phyloP scores from a whole-genome alignment of 2,329 filamentous ascomycete genomes.

The Apiospora arundinis region DNA sequence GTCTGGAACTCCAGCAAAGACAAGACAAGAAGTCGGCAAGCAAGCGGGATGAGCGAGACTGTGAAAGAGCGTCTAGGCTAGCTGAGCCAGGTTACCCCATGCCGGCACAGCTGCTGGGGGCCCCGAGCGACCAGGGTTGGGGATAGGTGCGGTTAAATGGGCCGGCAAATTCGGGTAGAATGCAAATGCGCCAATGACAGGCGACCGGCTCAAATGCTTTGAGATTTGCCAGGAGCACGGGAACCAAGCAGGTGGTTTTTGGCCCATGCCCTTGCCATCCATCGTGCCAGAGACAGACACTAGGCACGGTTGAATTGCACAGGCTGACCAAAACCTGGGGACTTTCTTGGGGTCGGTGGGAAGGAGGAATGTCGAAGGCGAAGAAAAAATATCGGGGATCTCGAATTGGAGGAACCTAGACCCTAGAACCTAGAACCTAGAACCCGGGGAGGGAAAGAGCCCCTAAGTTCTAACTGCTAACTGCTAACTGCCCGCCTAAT shows the following conservation, averaged over 20 bases:
- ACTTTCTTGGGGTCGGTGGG: neutral
- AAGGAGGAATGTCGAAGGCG: neutral
- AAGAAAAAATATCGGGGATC: neutral
- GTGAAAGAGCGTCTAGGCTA: too few species aligned
- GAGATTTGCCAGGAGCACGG: conserved; percentile 18
- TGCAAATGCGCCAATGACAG: conserved; percentile 15
- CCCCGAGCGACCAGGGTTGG: neutral
- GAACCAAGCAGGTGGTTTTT: neutral
- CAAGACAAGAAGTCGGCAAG: neutral
- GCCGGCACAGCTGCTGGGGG: neutral
- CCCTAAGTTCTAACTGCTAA: too few species aligned
- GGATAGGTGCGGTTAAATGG: conserved; percentile 17
- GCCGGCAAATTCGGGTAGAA: conserved; percentile 20
- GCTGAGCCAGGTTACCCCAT: neutral
- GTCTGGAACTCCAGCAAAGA: neutral
- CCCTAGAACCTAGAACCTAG: neutral
- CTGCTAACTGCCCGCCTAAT: too few species aligned
- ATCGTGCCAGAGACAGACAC: neutral
- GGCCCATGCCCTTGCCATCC: neutral
- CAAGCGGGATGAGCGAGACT: neutral
- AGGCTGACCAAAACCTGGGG: neutral
- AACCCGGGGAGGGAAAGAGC: neutral
- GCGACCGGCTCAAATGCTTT: neutral
- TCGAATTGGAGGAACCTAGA: neutral
- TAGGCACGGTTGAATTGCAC: neutral